Evolutionary conservation across 1,139 yeast genomes (phyloP), one percentile per base, ranked within the genome.

Genomic region (Pichia sp.): DNA sequence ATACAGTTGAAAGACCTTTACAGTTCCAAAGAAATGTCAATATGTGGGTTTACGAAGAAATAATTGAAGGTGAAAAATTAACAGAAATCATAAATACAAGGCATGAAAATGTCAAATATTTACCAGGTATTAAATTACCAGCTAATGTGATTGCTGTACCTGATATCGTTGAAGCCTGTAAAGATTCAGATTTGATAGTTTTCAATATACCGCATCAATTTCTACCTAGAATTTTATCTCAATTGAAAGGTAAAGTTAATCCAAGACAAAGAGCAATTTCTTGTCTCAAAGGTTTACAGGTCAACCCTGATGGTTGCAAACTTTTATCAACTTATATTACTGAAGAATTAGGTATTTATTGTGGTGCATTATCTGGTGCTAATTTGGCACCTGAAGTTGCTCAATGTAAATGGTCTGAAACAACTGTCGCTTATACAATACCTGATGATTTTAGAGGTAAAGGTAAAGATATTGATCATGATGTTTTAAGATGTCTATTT

Each of bases 201-300:
- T 88, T 89, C 72, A 89, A 89, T 69, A 77, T 89, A 50, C 97
- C 97, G 24, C 97, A 89, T 65, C 97, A 89, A 68, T 88, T 88
- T 62, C 71, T 89, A 59, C 78, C 79, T 43, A 72, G 76, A 52
- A 76, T 88, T 45, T 77, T 86, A 59, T 64, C 69, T 49, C 89
- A 84, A 65, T 71, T 89, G 59, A 71, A 76, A 54, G 96, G 94
- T 35, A 67, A 84, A 50, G 78, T 88, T 40, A 68, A 69, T 51
- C 75, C 83, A 33, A 64, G 67, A 36, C 81, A 77, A 19, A 74
- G 95, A 59, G 97, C 96, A 48, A 79, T 89, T 52, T 86, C 96
- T 5, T 89, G 97, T 66, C 71, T 89, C 53, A 89, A 89, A 69
- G 97, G 97, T 47, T 77, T 89, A 58, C 86, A 86, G 59, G 94